Conservation (phyloP, 1,284 basidiomycete genomes). For the Fistulina hepatica region DNA sequence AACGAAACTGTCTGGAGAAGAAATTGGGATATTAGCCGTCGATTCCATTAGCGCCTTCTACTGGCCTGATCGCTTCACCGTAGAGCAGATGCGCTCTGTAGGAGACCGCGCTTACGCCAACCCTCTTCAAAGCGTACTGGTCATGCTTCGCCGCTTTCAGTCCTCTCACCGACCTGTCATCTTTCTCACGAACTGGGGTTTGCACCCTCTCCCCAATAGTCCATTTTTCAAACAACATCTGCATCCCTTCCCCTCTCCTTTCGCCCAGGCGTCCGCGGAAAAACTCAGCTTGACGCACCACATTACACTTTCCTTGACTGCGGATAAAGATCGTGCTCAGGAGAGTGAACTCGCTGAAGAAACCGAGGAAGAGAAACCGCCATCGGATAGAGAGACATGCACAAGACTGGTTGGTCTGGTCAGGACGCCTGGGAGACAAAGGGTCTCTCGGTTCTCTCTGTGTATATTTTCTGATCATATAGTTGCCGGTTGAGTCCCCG, state of each 20-base stretch:
- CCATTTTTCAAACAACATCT: slow-evolving; percentile 44
- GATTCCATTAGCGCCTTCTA: slow-evolving; percentile 70
- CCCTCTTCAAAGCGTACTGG: slow-evolving; percentile 35
- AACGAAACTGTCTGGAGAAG: slow-evolving; percentile 33
- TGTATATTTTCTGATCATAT: no score
- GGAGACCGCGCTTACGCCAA: slow-evolving; percentile 15
- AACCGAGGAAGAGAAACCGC: background rate
- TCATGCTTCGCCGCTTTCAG: slow-evolving; percentile 41
- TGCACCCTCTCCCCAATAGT: slow-evolving; percentile 25
- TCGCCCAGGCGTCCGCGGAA: slow-evolving; percentile 7
- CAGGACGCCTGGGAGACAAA: no score
- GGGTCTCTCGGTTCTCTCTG: no score
- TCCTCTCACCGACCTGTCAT: slow-evolving; percentile 40
- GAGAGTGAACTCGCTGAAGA: background rate
- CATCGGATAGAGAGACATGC: no score
- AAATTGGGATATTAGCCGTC: slow-evolving; percentile 53
- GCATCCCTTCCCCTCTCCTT: slow-evolving; percentile 30
- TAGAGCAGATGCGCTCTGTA: slow-evolving; percentile 39
- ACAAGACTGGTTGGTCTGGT: no score
- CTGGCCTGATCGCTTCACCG: slow-evolving; percentile 61
- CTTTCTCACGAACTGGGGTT: slow-evolving; percentile 56
- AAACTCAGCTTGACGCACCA: slow-evolving; percentile 31
- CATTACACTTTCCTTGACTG: slow-evolving; percentile 28
- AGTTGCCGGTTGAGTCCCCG: no score
- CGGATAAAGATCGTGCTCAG: background rate